These are phyloP conservation scores for Chlamydomonas reinhardtii DNA, from an alignment of 163 green algal genomes.

Conservation along the genomic window DNA sequence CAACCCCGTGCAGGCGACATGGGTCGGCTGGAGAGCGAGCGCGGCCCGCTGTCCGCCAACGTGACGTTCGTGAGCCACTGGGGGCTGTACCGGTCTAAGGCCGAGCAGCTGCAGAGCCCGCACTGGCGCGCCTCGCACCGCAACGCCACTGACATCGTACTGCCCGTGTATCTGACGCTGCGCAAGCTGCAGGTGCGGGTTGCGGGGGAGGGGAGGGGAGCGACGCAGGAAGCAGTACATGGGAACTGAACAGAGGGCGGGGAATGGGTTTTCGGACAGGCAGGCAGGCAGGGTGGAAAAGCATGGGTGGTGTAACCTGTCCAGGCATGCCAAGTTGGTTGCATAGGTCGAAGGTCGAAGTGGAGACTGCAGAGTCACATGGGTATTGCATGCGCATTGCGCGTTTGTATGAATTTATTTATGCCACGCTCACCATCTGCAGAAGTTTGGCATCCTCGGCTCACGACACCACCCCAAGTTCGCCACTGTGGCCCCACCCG, in stretches of 20 bases:
- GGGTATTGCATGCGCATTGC: too few species aligned
- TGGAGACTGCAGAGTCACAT: too few species aligned
- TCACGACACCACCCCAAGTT: slow-evolving; percentile 30
- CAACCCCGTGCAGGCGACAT: slow-evolving; percentile 51
- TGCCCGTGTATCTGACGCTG: slow-evolving; percentile 12
- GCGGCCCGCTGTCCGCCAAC: background rate
- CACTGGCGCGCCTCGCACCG: slow-evolving; percentile 25
- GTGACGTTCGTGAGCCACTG: slow-evolving; percentile 51
- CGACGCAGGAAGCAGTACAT: too few species aligned
- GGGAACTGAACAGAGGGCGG: too few species aligned
- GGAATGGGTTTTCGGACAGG: too few species aligned
- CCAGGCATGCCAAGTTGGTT: too few species aligned
- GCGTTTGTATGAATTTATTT: too few species aligned
- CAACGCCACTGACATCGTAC: slow-evolving; percentile 37
- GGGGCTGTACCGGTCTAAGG: slow-evolving; percentile 33
- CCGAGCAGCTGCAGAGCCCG: background rate
- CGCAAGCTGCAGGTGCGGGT: background rate
- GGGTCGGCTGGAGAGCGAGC: slow-evolving; percentile 15
- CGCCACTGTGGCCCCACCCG: background rate
- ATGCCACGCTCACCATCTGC: too few species aligned
- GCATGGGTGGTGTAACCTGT: too few species aligned
- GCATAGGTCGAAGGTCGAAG: too few species aligned
- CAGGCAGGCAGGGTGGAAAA: too few species aligned
- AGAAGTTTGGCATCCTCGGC: background rate
- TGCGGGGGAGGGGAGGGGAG: background rate